Percentiles rank a stretch among this genome's conserved stretches.
Conservation (phyloP, 441 rosid species). For the Pelargonium cotyledonis region DNA sequence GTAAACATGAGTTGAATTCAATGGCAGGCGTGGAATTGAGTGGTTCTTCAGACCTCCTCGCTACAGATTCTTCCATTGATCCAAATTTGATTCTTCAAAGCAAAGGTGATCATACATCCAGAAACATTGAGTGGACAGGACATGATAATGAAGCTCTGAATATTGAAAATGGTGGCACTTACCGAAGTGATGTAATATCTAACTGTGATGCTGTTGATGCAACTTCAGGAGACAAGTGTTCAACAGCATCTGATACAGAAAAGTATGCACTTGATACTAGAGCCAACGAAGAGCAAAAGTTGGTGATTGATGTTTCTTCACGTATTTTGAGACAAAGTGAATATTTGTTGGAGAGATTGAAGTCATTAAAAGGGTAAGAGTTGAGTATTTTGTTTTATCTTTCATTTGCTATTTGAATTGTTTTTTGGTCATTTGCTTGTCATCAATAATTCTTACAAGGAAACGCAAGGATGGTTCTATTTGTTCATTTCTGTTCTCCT, state of each 20-base stretch:
- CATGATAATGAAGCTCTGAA: conserved; percentile 27
- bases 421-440: background rate
- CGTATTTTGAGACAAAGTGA: conserved; percentile 51
- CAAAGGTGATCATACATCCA: conserved; percentile 23
- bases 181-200: conserved; percentile 27
- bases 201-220: conserved; percentile 26
- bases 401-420: conserved; percentile 11
- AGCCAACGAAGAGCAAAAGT: conserved; percentile 27
- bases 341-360: conserved; percentile 62
- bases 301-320: conserved; percentile 36
- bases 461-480: background rate
- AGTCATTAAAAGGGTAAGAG: conserved; percentile 63
- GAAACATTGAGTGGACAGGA: conserved; percentile 30
- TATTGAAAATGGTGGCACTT: conserved; percentile 24
- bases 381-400: conserved; percentile 18
- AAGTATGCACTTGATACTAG: conserved; percentile 20
- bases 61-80: conserved; percentile 23
- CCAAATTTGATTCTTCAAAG: conserved; percentile 30
- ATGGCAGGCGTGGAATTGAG: conserved; percentile 26
- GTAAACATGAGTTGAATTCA: conserved; percentile 24
- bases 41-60: conserved; percentile 28
- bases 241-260: conserved; percentile 19
- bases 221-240: conserved; percentile 23
- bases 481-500: conserved; percentile 13
- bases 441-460: background rate